Conservation (phyloP, 768 basidiomycete species). For the Kwoniella newhampshirensis region DNA sequence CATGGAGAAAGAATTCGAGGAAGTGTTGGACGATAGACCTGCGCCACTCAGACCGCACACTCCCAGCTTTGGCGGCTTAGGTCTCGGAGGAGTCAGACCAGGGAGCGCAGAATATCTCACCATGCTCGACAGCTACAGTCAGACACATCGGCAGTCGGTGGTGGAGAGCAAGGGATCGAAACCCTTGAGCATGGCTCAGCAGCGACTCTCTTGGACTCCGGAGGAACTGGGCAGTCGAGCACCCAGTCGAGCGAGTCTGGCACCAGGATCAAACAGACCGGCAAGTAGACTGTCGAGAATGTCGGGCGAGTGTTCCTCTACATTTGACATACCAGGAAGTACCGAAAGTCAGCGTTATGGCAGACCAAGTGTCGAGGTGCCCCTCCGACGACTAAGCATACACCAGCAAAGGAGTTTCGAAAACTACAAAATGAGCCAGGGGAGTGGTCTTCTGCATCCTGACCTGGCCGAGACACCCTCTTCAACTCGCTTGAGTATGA, state of each 20-base stretch:
- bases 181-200: constrained; percentile 28
- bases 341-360: neutral
- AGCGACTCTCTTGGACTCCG: constrained; percentile 33
- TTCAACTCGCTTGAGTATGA: neutral
- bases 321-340: no score
- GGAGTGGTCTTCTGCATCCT: constrained; percentile 1
- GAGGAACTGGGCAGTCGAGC: constrained; percentile 18
- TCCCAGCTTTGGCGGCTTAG: constrained; percentile 24
- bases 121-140: constrained; percentile 45
- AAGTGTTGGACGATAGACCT: constrained; percentile 20
- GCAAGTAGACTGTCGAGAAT: constrained; percentile 11
- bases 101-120: constrained; percentile 40
- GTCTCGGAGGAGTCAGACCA: constrained; percentile 19
- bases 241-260: constrained; percentile 17
- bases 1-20: constrained; percentile 57
- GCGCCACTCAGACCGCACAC: constrained; percentile 15
- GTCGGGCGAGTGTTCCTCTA: neutral
- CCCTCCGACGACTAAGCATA: neutral
- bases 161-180: no score
- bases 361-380: constrained; percentile 4
- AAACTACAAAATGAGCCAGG: neutral
- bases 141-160: constrained; percentile 1
- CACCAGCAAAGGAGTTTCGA: no score
- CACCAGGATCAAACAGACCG: neutral
- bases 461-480: constrained; percentile 7